Conservation (phyloP, 345 rosid species). For the Lenwebbia sp. region DNA sequence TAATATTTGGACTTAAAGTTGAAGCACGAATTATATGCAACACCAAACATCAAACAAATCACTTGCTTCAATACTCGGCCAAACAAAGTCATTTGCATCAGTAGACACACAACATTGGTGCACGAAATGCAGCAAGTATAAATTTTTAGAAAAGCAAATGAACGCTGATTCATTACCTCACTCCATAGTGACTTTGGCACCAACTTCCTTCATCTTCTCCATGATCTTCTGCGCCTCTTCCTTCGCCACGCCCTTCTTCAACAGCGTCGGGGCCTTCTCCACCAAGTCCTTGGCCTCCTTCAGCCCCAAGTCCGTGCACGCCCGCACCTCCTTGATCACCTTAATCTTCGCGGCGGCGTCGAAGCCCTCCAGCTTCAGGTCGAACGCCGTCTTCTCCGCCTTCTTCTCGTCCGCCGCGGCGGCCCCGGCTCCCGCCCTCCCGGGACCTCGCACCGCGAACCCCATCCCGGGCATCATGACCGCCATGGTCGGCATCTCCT, state of each 20-base stretch:
- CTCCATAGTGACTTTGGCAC: slow-evolving; percentile 81
- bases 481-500: slow-evolving; percentile 79
- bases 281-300: slow-evolving; percentile 98
- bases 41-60: not conserved
- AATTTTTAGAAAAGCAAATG: not conserved
- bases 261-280: slow-evolving; percentile 71
- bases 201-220: slow-evolving; percentile 71
- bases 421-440: slow-evolving; percentile 24
- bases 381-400: slow-evolving; percentile 41
- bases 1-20: not conserved
- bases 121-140: not conserved
- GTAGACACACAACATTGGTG: not conserved
- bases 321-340: slow-evolving; percentile 90
- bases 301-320: slow-evolving; percentile 69
- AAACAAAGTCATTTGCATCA: not conserved
- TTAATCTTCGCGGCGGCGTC: slow-evolving; percentile 71
- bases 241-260: slow-evolving; percentile 85
- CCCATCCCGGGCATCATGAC: slow-evolving; percentile 93
- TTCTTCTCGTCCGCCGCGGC: slow-evolving; percentile 41
- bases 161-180: slow-evolving; percentile 22
- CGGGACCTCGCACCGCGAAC: slow-evolving; percentile 30
- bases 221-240: slow-evolving; percentile 87
- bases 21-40: not conserved
- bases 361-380: slow-evolving; percentile 73
- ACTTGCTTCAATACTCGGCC: not conserved